Percentiles rank a stretch among this genome's conserved stretches.
phyloP scores from a whole-genome alignment of 148 eudicot genomes.

The Chenopodium album region DNA sequence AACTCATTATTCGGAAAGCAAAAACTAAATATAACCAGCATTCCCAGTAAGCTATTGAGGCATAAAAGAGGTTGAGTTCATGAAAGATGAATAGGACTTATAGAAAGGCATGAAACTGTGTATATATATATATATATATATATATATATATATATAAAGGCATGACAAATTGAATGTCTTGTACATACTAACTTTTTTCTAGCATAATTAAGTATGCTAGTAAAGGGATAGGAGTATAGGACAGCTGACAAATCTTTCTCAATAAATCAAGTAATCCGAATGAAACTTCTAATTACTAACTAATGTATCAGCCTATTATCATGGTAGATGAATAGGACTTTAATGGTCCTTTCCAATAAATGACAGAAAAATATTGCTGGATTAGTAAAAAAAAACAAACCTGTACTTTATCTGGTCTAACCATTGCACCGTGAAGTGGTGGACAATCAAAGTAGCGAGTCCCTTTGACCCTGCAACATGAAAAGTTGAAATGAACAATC shows the following conservation, averaged over 20 bases:
- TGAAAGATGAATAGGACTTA: neutral
- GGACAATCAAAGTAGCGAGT: slow-evolving; percentile 85
- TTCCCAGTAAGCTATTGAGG: neutral
- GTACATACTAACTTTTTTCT: neutral
- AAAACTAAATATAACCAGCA: neutral
- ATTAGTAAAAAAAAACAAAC: slow-evolving; percentile 39
- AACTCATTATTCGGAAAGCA: too few species aligned
- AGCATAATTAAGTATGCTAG: neutral
- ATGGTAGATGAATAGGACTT: neutral
- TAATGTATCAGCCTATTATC: neutral
- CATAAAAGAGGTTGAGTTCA: neutral
- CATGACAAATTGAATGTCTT: neutral
- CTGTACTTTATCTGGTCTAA: slow-evolving; percentile 95
- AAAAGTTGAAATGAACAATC: slow-evolving; percentile 13
- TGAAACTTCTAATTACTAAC: neutral
- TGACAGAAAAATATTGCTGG: neutral
- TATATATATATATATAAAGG: neutral
- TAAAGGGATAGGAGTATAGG: neutral
- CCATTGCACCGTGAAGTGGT: slow-evolving; percentile 81
- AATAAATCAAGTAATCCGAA: neutral
- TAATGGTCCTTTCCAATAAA: neutral
- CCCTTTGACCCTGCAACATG: slow-evolving; percentile 76
- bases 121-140: too few species aligned
- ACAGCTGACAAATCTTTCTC: neutral
- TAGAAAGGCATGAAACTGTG: neutral